Conservation (phyloP, 768 basidiomycete genomes). For the Collybia nuda region DNA sequence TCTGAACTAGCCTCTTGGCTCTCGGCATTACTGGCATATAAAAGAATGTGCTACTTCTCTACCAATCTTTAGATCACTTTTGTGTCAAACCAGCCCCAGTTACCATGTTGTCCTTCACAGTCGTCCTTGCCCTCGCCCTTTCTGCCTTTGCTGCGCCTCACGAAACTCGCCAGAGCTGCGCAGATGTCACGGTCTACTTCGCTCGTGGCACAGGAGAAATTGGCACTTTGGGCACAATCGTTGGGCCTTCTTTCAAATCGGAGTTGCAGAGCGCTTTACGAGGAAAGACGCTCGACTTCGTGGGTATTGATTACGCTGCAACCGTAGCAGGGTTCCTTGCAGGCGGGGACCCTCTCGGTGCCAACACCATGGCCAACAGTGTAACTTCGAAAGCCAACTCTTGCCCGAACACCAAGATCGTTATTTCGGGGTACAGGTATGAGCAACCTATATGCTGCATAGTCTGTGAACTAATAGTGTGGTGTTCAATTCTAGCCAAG, state of each 20-base stretch:
- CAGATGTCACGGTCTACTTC: conserved; percentile 31
- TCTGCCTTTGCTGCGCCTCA: conserved; percentile 18
- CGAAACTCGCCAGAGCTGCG: conserved; percentile 19
- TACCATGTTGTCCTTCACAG: too few relatives aligned
- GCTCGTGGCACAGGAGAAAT: conserved; percentile 32
- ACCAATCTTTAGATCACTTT: too few relatives aligned
- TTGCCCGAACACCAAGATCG: conserved; percentile 29
- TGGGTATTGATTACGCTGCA: conserved; percentile 33
- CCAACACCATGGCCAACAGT: conserved; percentile 18
- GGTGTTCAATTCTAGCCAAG: conserved; percentile 16
- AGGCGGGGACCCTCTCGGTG: conserved; percentile 24
- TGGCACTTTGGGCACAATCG: conserved; percentile 29
- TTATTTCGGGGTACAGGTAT: conserved; percentile 26
- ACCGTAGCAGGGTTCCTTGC: conserved; percentile 29
- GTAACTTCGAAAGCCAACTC: conserved; percentile 20
- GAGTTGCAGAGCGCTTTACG: conserved; percentile 25
- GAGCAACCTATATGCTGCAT: too few relatives aligned
- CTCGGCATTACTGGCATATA: too few relatives aligned
- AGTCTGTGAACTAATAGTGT: too few relatives aligned
- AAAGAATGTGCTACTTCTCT: too few relatives aligned
- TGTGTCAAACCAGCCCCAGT: too few relatives aligned
- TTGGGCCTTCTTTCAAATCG: conserved; percentile 30
- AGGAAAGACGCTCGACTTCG: conserved; percentile 26
- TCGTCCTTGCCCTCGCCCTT: conserved; percentile 1
- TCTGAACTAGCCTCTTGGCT: too few relatives aligned